Percentiles rank a stretch among this genome's conserved stretches.
These are phyloP conservation scores for Aspergillus pseudotamarii DNA, from an alignment of 2,329 filamentous ascomycete species.

Conservation along the genomic window DNA sequence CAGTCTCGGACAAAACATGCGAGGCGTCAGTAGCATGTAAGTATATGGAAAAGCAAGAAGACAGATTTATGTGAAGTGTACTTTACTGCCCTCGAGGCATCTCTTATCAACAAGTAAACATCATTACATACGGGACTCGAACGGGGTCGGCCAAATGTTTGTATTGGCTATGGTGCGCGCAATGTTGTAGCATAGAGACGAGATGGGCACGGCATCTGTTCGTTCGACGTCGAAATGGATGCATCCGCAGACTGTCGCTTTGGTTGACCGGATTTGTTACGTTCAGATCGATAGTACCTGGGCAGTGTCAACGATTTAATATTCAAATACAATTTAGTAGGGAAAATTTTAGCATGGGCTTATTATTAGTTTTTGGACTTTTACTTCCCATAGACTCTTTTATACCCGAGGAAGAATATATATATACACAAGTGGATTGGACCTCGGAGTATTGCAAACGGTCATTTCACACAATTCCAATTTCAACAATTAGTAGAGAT, in stretches of 20 bases:
- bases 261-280: not conserved
- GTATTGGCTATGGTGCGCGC: not conserved
- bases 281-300: not conserved
- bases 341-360: not conserved
- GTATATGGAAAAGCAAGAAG: not conserved
- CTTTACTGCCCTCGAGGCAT: not conserved
- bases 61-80: not conserved
- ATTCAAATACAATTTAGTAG: not conserved
- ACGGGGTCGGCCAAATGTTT: not conserved
- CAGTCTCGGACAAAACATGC: not conserved
- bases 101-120: not conserved
- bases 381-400: no score
- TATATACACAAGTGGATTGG: not conserved
- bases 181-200: no score
- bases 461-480: not conserved
- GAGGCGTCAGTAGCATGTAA: constrained; percentile 1
- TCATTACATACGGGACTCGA: not conserved
- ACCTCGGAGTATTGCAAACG: not conserved
- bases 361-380: no score
- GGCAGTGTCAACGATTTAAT: not conserved
- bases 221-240: not conserved
- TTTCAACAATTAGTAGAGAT: not conserved
- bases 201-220: not conserved
- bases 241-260: not conserved
- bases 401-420: not conserved